These are phyloP conservation scores for Rachicladosporium sp. DNA, from an alignment of 2,329 filamentous ascomycete species.

Conservation along the genomic window DNA sequence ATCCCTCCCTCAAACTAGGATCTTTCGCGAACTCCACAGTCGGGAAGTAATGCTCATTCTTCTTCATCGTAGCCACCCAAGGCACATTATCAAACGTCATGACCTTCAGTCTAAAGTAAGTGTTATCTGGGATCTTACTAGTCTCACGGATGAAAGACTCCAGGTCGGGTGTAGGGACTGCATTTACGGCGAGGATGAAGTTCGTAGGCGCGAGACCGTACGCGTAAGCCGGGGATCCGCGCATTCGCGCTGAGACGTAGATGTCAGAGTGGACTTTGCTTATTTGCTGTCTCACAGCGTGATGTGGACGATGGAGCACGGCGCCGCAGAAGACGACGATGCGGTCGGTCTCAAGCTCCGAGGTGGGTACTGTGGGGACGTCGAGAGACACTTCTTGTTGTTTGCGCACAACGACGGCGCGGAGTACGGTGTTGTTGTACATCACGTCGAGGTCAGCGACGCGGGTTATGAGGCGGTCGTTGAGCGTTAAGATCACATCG, in stretches of 20 bases:
- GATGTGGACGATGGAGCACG: conserved; percentile 82
- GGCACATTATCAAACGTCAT: conserved; percentile 97
- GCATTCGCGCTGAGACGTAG: conserved; percentile 78
- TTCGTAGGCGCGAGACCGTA: conserved; percentile 92
- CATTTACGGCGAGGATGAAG: conserved; percentile 94
- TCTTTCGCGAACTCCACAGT: conserved; percentile 55
- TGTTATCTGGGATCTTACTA: conserved; percentile 84
- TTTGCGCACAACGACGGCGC: conserved; percentile 76
- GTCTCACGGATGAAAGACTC: conserved; percentile 70
- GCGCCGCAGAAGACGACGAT: conserved; percentile 93
- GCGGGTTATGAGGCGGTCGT: conserved; percentile 82
- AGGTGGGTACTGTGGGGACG: conserved; percentile 74
- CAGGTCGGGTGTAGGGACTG: conserved; percentile 69
- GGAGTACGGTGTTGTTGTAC: conserved; percentile 76
- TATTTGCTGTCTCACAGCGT: conserved; percentile 94
- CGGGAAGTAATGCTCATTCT: conserved; percentile 91
- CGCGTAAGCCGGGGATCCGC: conserved; percentile 74
- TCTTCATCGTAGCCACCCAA: conserved; percentile 99
- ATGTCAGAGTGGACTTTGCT: conserved; percentile 92
- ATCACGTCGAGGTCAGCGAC: conserved; percentile 91
- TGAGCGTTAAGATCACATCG: conserved; percentile 83
- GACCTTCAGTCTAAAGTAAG: conserved; percentile 93
- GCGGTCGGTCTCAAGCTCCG: conserved; percentile 83
- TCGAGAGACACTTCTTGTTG: conserved; percentile 65
- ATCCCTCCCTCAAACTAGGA: conserved; percentile 37